Evolutionary conservation across 495 filamentous ascomycete genomes (phyloP).

Genomic region (Talaromyces thailandensis): DNA sequence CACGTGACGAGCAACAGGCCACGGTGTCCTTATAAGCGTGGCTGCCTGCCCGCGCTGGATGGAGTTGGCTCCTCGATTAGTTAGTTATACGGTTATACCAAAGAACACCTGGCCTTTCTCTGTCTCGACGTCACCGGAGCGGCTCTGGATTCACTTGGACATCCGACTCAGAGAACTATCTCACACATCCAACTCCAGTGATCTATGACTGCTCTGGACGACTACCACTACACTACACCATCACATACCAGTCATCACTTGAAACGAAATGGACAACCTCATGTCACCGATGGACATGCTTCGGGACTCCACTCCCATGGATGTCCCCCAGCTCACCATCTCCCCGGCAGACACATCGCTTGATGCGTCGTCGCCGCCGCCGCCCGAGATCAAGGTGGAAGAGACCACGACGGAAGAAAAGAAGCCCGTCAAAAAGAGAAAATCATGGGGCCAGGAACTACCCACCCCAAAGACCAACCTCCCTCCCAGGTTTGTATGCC

Average conservation of each 20-base stretch:
- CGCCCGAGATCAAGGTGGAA: conserved; percentile 15
- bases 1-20: conserved; percentile 15
- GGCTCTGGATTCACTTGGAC: conserved; percentile 5
- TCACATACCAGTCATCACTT: no score
- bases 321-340: conserved; percentile 36
- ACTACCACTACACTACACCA: background rate
- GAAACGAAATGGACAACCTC: conserved; percentile 24
- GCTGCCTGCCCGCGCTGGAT: conserved; percentile 7
- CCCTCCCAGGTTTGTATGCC: conserved; percentile 78
- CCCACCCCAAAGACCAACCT: conserved; percentile 95
- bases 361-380: conserved; percentile 1
- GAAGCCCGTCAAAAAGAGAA: conserved; percentile 89
- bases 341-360: conserved; percentile 43
- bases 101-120: conserved; percentile 28
- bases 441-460: conserved; percentile 97
- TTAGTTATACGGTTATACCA: no score
- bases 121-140: background rate
- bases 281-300: conserved; percentile 28
- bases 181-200: background rate
- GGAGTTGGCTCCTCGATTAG: no score
- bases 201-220: conserved; percentile 5
- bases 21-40: conserved; percentile 34
- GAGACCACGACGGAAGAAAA: conserved; percentile 45
- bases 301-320: conserved; percentile 20
- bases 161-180: background rate